Percentiles rank a stretch among this genome's conserved stretches.
phyloP scores from a whole-genome alignment of 192 early-diverging fungal genomes.

The Backusella macrospora region DNA sequence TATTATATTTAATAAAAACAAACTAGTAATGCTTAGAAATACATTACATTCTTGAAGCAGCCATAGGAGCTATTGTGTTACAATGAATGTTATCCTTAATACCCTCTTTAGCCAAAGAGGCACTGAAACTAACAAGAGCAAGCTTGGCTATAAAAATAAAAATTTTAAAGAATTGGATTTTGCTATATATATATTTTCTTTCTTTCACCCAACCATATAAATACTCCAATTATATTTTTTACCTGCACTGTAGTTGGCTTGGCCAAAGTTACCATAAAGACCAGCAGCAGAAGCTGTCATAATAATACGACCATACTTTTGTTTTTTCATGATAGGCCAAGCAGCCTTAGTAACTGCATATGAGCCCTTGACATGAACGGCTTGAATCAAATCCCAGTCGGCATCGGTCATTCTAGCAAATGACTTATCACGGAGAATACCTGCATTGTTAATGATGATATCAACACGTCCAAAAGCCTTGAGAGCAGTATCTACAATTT shows the following conservation, averaged over 20 bases:
- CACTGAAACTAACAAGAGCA: conserved; percentile 87
- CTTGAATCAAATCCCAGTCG: conserved; percentile 94
- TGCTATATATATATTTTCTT: no score
- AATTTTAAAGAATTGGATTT: no score
- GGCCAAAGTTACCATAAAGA: conserved; percentile 98
- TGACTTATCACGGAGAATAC: conserved; percentile 95
- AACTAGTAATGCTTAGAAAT: no score
- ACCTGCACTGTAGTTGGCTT: conserved; percentile 81
- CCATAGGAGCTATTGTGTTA: conserved; percentile 96
- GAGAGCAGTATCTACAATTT: conserved; percentile 96
- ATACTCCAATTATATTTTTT: conserved; percentile 3
- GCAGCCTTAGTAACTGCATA: conserved; percentile 97
- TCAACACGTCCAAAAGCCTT: conserved; percentile 94
- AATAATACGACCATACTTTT: conserved; percentile 88
- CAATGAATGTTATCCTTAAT: conserved; percentile 88
- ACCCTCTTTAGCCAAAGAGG: conserved; percentile 92
- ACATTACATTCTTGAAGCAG: conserved; percentile 91
- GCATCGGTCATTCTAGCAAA: conserved; percentile 96
- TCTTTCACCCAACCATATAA: neutral
- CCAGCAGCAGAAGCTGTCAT: conserved; percentile 96
- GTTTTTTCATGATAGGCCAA: conserved; percentile 93
- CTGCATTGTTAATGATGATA: conserved; percentile 97
- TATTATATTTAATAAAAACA: neutral
- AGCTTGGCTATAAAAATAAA: conserved; percentile 79
- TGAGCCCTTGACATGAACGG: conserved; percentile 90